Conservation (phyloP, 108 stramenopile species). For the Stephanodiscus triporus region DNA sequence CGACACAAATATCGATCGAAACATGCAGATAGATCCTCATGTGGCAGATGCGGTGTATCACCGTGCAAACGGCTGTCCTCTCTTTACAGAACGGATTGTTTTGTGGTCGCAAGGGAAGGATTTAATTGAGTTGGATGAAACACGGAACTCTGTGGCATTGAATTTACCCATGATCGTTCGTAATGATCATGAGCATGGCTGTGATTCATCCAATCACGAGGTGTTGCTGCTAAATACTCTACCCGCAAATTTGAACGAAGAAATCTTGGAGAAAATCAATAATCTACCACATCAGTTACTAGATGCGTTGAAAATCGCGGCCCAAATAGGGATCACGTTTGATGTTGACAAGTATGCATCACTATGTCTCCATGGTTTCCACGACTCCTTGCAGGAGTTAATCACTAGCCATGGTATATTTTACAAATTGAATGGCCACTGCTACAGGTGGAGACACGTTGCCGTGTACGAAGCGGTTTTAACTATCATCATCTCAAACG, state of each 20-base stretch:
- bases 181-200: neutral
- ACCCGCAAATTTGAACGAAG: conserved; percentile 24
- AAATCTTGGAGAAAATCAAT: conserved; percentile 35
- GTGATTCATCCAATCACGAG: neutral
- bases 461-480: conserved; percentile 41
- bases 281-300: conserved; percentile 29
- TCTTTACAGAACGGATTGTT: conserved; percentile 30
- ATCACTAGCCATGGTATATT: conserved; percentile 31
- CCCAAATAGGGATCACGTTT: conserved; percentile 34
- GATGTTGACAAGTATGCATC: conserved; percentile 22
- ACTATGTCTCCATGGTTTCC: conserved; percentile 22
- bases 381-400: conserved; percentile 14
- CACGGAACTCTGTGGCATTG: conserved; percentile 25
- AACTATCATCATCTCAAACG: conserved; percentile 35
- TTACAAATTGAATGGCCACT: conserved; percentile 6
- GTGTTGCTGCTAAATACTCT: conserved; percentile 15
- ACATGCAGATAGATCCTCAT: conserved; percentile 23
- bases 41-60: conserved; percentile 21
- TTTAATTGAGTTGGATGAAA: conserved; percentile 36
- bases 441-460: conserved; percentile 32
- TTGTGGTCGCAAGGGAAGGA: conserved; percentile 37
- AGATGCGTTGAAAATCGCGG: conserved; percentile 41
- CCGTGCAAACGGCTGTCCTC: conserved; percentile 44
- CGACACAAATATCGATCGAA: conserved; percentile 12
- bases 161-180: conserved; percentile 9